A percentile compares a stretch with the other conserved stretches of the same genome.
These are phyloP conservation scores for Phytophthora brassicae DNA, from an alignment of 352 stramenopile species.

Conservation along the genomic window DNA sequence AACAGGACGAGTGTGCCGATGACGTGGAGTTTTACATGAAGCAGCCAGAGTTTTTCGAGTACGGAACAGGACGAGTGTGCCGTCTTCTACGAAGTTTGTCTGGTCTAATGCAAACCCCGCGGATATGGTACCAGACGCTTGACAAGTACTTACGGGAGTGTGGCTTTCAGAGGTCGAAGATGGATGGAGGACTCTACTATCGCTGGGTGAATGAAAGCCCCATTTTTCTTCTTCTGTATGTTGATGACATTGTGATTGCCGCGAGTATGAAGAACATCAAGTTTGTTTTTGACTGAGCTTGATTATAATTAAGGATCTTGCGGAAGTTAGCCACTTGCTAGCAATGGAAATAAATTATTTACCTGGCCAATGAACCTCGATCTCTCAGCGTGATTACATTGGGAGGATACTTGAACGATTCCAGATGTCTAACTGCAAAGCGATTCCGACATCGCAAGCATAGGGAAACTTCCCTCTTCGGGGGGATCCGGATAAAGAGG, in stretches of 20 bases:
- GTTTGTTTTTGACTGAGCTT: slow-evolving; percentile 2
- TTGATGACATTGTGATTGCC: slow-evolving; percentile 11
- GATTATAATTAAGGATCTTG: slow-evolving; percentile 7
- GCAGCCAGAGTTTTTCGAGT: not conserved
- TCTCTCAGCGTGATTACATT: not conserved
- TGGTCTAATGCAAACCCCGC: slow-evolving; percentile 1
- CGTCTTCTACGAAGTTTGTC: not conserved
- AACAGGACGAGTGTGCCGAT: not conserved
- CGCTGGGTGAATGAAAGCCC: not conserved
- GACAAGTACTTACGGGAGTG: slow-evolving; percentile 5
- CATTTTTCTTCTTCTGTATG: slow-evolving; percentile 5
- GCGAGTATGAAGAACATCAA: not conserved
- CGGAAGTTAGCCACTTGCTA: slow-evolving; percentile 7
- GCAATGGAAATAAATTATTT: slow-evolving; percentile 3
- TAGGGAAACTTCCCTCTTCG: slow-evolving; percentile 1
- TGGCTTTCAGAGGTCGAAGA: slow-evolving; percentile 8
- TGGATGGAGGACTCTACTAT: slow-evolving; percentile 13
- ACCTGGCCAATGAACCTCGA: not conserved
- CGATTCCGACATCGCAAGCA: not conserved
- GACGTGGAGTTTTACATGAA: not conserved
- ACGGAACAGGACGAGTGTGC: not conserved
- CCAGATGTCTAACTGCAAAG: slow-evolving; percentile 7
- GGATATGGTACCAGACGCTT: slow-evolving; percentile 10
- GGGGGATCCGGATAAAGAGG: slow-evolving; percentile 4
- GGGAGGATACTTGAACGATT: not conserved